These are phyloP conservation scores for Xylariaceae sp. DNA, from an alignment of 2,329 filamentous ascomycete species.

Conservation along the genomic window DNA sequence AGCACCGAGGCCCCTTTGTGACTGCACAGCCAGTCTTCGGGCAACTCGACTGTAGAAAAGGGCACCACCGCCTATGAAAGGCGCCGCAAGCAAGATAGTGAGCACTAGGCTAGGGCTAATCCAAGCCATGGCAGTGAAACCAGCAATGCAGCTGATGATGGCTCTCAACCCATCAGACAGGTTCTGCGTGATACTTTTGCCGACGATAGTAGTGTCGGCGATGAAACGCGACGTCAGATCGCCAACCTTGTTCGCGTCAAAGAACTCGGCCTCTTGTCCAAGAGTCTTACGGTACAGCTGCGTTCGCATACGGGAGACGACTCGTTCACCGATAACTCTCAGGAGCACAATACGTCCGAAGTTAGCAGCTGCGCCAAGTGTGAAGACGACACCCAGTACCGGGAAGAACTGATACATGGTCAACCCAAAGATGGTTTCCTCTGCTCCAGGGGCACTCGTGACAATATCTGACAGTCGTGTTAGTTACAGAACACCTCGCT, in stretches of 20 bases:
- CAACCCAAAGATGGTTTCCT: slow-evolving; percentile 73
- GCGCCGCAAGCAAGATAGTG: slow-evolving; percentile 80
- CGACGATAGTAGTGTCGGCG: slow-evolving; percentile 95
- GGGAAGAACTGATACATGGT: slow-evolving; percentile 85
- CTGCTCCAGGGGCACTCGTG: slow-evolving; percentile 61
- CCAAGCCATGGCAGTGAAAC: slow-evolving; percentile 92
- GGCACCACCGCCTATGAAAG: slow-evolving; percentile 83
- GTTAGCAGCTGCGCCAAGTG: slow-evolving; percentile 82
- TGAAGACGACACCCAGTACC: slow-evolving; percentile 71
- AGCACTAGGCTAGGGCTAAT: slow-evolving; percentile 87
- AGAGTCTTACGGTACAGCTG: slow-evolving; percentile 89
- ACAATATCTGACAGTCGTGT: slow-evolving; percentile 61
- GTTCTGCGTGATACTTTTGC: slow-evolving; percentile 98
- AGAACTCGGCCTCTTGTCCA: slow-evolving; percentile 97
- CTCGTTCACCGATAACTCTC: slow-evolving; percentile 89
- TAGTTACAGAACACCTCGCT: slow-evolving; percentile 3
- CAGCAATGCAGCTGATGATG: slow-evolving; percentile 83
- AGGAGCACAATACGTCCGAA: slow-evolving; percentile 92
- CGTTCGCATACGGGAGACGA: slow-evolving; percentile 84
- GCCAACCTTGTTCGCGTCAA: slow-evolving; percentile 94
- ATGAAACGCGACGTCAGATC: slow-evolving; percentile 93
- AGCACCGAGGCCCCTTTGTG: slow-evolving; percentile 89
- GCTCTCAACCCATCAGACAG: slow-evolving; percentile 92
- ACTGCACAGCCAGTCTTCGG: slow-evolving; percentile 82
- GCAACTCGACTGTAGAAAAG: slow-evolving; percentile 90